Evolutionary conservation across 371 early-diverging fungal species (phyloP), one percentile per base, ranked within the genome.

Genomic region (Saksenaea oblongispora): DNA sequence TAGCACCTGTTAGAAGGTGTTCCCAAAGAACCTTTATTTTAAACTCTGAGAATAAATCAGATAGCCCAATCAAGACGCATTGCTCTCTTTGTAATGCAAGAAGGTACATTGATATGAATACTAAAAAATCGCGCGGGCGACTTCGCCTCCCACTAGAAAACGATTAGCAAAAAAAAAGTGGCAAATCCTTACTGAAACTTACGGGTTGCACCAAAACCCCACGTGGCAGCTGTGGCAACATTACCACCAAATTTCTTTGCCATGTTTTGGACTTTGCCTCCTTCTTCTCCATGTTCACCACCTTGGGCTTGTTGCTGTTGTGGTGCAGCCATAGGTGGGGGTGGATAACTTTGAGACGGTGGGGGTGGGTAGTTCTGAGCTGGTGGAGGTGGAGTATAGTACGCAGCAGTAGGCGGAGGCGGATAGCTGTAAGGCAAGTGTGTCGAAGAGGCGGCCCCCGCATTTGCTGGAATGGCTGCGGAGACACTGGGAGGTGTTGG

Each of bases 201-300:
- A 79, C 80, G 36, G 47, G 81, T 76, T 18, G 73, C 78, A 62
- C 78, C 81, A 61, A 80, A 75, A 34, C 81, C 81, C 71, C 72
- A 80, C 13, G 69, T 69, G n/a, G 81, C 81, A 11, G 78, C 81
- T 31, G 64, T 66, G 27, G 64, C 79, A 22, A 75, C 82, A 27
- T 75, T 62, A 5, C 69, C 66, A 10, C 77, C 79, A 56, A 81
- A 76, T 44, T 78, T 74, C 62, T 76, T 78, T 28, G 73, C 75
- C 67, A 78, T 71, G 17, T 47, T 73, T 5, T 64, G 51, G 0
- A 76, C 74, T 34, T 78, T 78, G 35, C 11, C 22, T 17, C 59
- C 63, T 31, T 73, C 69, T 10, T 64, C 61, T 10, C 59, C 64
- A n/a, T 65, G 58, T 17, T 66, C 67, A 35, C 60, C 64, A 14